Evolutionary conservation across 495 filamentous ascomycete genomes (phyloP).

Genomic region (Zalerion maritima): DNA sequence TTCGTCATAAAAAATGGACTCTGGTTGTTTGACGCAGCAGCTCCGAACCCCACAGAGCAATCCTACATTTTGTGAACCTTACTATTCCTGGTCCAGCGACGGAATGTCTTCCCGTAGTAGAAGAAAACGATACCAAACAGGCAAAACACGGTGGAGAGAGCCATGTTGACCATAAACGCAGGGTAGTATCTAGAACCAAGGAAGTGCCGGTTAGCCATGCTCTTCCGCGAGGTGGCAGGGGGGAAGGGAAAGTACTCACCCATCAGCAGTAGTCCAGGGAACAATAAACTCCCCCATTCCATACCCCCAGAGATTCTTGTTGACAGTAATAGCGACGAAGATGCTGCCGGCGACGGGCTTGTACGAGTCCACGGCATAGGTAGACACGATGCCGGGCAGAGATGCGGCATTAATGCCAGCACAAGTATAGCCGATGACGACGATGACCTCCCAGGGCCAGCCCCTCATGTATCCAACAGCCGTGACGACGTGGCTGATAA

Average conservation of each 20-base stretch:
- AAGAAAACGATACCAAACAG: slow-evolving; percentile 40
- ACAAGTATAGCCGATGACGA: slow-evolving; percentile 36
- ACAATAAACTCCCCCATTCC: slow-evolving; percentile 36
- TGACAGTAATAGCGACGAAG: slow-evolving; percentile 37
- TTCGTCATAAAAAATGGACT: no score
- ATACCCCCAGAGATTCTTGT: slow-evolving; percentile 42
- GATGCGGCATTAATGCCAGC: slow-evolving; percentile 40
- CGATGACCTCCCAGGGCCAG: slow-evolving; percentile 41
- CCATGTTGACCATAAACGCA: slow-evolving; percentile 40
- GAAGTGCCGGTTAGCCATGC: no score
- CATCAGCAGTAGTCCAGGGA: slow-evolving; percentile 19
- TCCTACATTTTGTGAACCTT: slow-evolving; percentile 42
- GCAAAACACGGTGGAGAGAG: slow-evolving; percentile 36
- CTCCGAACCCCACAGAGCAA: no score
- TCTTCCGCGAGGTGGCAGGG: no score
- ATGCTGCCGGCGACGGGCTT: slow-evolving; percentile 40
- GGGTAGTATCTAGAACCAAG: no score
- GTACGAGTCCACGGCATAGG: slow-evolving; percentile 43
- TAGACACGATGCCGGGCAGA: slow-evolving; percentile 36
- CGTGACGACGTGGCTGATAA: slow-evolving; percentile 44
- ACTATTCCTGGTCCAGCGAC: slow-evolving; percentile 38
- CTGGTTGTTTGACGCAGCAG: no score
- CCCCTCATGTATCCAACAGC: slow-evolving; percentile 43
- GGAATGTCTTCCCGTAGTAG: slow-evolving; percentile 40
- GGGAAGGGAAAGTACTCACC: slow-evolving; percentile 10